Conservation (phyloP, 1,139 yeast genomes). For the Arxiozyma slooffiae region DNA sequence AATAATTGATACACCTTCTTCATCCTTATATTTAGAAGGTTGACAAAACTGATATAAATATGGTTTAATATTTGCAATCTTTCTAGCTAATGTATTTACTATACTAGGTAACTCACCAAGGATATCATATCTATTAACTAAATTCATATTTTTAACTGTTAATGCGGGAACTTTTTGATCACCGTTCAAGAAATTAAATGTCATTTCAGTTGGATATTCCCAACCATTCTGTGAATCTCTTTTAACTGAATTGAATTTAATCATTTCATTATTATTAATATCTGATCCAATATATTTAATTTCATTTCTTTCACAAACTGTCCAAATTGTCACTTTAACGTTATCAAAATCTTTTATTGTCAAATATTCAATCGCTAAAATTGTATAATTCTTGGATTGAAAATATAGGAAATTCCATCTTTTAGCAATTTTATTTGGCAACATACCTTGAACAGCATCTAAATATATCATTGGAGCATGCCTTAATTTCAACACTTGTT, state of each 20-base stretch:
- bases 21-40: conserved; percentile 25
- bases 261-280: conserved; percentile 44
- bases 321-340: conserved; percentile 62
- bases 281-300: conserved; percentile 39
- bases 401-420: conserved; percentile 81
- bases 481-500: conserved; percentile 31
- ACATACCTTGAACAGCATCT: conserved; percentile 87
- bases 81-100: conserved; percentile 69
- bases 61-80: conserved; percentile 79
- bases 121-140: conserved; percentile 78
- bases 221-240: conserved; percentile 60
- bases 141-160: conserved; percentile 31
- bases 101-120: conserved; percentile 83
- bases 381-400: conserved; percentile 56
- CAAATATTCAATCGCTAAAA: conserved; percentile 77
- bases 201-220: conserved; percentile 61
- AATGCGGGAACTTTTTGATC: conserved; percentile 29
- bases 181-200: conserved; percentile 36
- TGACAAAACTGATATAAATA: conserved; percentile 77
- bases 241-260: conserved; percentile 45
- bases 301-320: conserved; percentile 48
- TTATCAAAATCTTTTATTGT: conserved; percentile 71
- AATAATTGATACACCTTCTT: conserved; percentile 23
- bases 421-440: conserved; percentile 88
- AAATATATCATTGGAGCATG: conserved; percentile 58